phyloP scores from a whole-genome alignment of 2,329 filamentous ascomycete species.

The Ophiognomonia clavigignenti-juglandacearum region DNA sequence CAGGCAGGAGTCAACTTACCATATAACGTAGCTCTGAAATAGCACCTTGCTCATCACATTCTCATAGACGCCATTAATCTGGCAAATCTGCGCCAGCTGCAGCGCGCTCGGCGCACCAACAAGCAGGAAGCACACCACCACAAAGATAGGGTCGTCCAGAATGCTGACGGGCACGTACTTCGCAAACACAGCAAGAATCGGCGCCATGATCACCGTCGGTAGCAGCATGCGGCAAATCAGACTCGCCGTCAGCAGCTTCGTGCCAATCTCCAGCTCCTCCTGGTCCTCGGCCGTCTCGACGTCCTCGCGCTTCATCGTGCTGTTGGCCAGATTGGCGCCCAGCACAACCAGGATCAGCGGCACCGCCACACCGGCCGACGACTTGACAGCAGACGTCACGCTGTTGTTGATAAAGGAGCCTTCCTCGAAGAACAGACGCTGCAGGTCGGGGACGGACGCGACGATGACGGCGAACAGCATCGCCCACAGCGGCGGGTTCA shows the following conservation, averaged over 20 bases:
- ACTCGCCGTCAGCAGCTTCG: constrained; percentile 78
- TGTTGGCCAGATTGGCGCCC: constrained; percentile 88
- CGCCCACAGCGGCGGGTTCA: constrained; percentile 97
- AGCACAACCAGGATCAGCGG: constrained; percentile 93
- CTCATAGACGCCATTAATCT: constrained; percentile 96
- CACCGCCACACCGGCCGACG: constrained; percentile 86
- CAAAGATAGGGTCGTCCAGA: constrained; percentile 94
- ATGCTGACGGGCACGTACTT: constrained; percentile 93
- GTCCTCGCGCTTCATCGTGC: constrained; percentile 68
- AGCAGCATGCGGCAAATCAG: constrained; percentile 88
- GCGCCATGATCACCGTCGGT: constrained; percentile 88
- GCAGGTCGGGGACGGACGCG: constrained; percentile 78
- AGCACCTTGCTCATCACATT: constrained; percentile 87
- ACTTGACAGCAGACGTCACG: constrained; percentile 79
- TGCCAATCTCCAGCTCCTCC: constrained; percentile 65
- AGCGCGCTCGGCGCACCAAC: constrained; percentile 90
- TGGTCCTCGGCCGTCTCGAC: constrained; percentile 38
- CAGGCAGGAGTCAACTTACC: constrained; percentile 49
- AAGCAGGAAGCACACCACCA: constrained; percentile 95
- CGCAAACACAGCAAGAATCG: constrained; percentile 77
- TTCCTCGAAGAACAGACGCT: constrained; percentile 80
- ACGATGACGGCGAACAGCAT: constrained; percentile 91
- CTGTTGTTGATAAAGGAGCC: constrained; percentile 91
- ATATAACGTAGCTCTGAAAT: constrained; percentile 95
- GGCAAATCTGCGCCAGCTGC: constrained; percentile 95